Evolutionary conservation across 306 rosid species (phyloP), one percentile per base, ranked within the genome.

Genomic region (Quercus mongolica): DNA sequence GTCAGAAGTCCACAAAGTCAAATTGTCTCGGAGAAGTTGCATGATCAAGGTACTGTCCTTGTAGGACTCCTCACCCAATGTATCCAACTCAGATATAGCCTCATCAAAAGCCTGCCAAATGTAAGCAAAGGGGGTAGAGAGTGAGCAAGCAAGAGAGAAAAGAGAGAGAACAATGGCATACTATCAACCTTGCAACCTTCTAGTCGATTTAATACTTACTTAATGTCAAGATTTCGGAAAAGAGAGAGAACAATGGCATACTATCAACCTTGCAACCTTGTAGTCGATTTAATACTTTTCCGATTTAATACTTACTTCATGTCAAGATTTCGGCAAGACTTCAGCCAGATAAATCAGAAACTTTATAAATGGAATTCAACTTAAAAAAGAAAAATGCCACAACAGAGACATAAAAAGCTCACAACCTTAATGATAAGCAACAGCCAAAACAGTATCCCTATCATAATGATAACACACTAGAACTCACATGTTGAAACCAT

Each of bases 1-100:
- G 83, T 94, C 98, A 55, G 98, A 94, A 17, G 98, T 94, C 98
- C 98, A 94, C 75, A 94, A 92, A 61, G 97, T 94, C 81, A 94
- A 87, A 80, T 94, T 94, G 88, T 94, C 97, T 26, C 97, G 92
- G 85, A 94, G 97, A 75, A 94, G 98, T 81, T 94, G 97, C 98
- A 94, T 92, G 80, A 94, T 94, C 87, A 94, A 88, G 44, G 98
- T 94, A 79, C 97, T 94, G 78, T 94, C 98, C 89, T 94, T 92
- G 96, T 94, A 94, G 33, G 98, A 94, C 76, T 94, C 98, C 87
- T 94, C 97, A 74, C 94, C 98, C 87, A 90, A 81, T 25, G 98
- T 94, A 81, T 94, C 97, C 26, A 94, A 92, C 86, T 92, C 97
- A 5, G 96, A 87, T 78, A 94, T 94, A 69, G 98, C 98, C 86